Base-by-base conservation (phyloP, 768 basidiomycete genomes). In the Naematelia encephala region DNA sequence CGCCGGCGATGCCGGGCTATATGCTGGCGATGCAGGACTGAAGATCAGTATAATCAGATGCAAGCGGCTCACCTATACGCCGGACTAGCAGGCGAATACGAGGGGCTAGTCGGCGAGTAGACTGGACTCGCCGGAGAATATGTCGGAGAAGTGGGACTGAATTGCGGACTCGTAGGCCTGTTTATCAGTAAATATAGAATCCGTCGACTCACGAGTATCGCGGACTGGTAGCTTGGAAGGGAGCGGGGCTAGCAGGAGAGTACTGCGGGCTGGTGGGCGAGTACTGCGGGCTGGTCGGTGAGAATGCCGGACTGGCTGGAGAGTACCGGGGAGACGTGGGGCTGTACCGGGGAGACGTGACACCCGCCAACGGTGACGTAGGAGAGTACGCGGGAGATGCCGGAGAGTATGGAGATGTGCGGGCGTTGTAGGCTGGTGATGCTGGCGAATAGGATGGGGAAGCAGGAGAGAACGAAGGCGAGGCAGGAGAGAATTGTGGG, bases 1-100 rank as follows among this genome's bases (percentile, higher is more conserved):
- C 3, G 50, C 59, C 14, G 70, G 70, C 13, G 70, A 72, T 0
- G 68, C 52, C 1, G 69, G 69, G n/a, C 59, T 61, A 51, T 70
- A 70, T 5, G 50, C 57, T 14, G 68, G 68, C 22, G 63, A 65
- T 21, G 68, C 59, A 19, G 64, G 69, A 63, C 66, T 63, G 60
- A 51, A 28, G 52, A 63, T 44, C 46, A 8, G n/a, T 8, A 19
- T 21, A 11, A 39, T 39, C 34, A 16, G 34, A 8, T 8, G 8
- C 16, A 39, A 16, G 57, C 57, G 46, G 67, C 68, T 52, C 66
- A 67, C 54, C 68, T 72, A 60, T 72, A 79, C 5, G 87, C 84
- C n/a, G 93, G 93, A 2, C 91, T 93, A 0, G 93, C 91, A 2
- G 93, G 93, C 11, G 90, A 92, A 77, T 92, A 96, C 69, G 87